phyloP scores from a whole-genome alignment of 2,329 filamentous ascomycete species.

The Onygenales sp. region DNA sequence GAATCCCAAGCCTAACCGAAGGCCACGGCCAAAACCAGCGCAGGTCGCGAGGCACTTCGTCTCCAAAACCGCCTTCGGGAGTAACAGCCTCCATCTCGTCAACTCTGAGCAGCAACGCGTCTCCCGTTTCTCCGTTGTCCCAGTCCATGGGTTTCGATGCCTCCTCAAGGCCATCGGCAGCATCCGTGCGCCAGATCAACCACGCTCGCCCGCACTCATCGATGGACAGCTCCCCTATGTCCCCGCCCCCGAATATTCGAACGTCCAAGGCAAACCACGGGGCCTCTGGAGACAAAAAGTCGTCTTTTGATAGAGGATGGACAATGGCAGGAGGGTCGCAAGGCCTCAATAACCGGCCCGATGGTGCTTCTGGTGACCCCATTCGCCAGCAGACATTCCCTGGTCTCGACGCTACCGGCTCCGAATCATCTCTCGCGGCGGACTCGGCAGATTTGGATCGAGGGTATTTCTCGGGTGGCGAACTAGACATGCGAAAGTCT shows the following conservation, averaged over 20 bases:
- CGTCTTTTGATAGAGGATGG: slow-evolving; percentile 53
- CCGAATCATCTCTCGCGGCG: slow-evolving; percentile 23
- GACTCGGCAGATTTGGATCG: slow-evolving; percentile 58
- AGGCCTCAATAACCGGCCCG: slow-evolving; percentile 23
- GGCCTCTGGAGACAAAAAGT: slow-evolving; percentile 43
- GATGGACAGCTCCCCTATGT: slow-evolving; percentile 55
- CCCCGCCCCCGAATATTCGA: slow-evolving; percentile 12
- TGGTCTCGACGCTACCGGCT: slow-evolving; percentile 17
- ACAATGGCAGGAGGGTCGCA: slow-evolving; percentile 37
- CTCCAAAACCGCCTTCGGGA: slow-evolving; percentile 5
- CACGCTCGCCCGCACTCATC: slow-evolving; percentile 83
- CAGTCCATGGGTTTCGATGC: slow-evolving; percentile 34
- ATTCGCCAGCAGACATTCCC: slow-evolving; percentile 13
- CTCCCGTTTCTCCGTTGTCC: slow-evolving; percentile 36
- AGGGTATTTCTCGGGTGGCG: slow-evolving; percentile 87
- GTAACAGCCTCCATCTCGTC: slow-evolving; percentile 21
- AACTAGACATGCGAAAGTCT: slow-evolving; percentile 60
- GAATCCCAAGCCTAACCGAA: slow-evolving; percentile 33
- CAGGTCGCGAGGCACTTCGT: slow-evolving; percentile 7
- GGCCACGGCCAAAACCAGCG: slow-evolving; percentile 1
- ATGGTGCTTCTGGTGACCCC: slow-evolving; percentile 17
- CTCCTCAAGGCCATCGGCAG: slow-evolving; percentile 58
- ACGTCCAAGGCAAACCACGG: slow-evolving; percentile 17
- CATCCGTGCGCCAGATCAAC: slow-evolving; percentile 70
- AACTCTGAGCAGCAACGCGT: slow-evolving; percentile 27